Evolutionary conservation across 371 early-diverging fungal genomes (phyloP).

Genomic region (Mortierella sp.): DNA sequence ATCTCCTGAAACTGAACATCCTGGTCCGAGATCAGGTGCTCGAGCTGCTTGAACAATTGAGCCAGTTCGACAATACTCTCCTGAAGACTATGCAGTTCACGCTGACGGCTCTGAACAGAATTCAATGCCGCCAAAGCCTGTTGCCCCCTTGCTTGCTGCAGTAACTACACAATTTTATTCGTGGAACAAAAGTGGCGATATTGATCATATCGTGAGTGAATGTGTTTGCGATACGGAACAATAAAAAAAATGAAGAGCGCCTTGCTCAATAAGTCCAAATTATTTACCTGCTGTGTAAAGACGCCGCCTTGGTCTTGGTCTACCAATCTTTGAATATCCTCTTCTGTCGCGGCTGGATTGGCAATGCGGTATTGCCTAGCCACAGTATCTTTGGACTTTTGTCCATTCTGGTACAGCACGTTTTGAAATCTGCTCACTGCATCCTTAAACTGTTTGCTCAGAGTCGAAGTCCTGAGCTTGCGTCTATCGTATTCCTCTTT

Average conservation of each 20-base stretch:
- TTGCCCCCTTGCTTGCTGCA: constrained; percentile 44
- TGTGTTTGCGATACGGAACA: no score
- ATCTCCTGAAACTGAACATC: constrained; percentile 40
- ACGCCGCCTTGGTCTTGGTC: constrained; percentile 30
- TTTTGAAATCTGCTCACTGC: constrained; percentile 38
- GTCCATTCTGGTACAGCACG: constrained; percentile 41
- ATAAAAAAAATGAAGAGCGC: no score
- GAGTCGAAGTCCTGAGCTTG: constrained; percentile 44
- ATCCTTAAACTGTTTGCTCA: constrained; percentile 47
- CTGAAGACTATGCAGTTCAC: constrained; percentile 33
- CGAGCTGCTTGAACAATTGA: constrained; percentile 34
- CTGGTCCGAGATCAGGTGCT: constrained; percentile 43
- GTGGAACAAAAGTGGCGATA: neutral
- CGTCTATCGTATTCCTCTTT: constrained; percentile 44
- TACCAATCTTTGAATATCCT: constrained; percentile 26
- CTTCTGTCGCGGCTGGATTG: constrained; percentile 40
- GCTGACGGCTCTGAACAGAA: constrained; percentile 42
- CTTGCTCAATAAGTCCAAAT: no score
- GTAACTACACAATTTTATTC: constrained; percentile 5
- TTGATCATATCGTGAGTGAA: no score
- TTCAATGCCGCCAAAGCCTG: constrained; percentile 38
- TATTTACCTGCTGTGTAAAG: constrained; percentile 45
- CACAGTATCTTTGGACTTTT: constrained; percentile 44
- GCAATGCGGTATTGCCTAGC: constrained; percentile 44
- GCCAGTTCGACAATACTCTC: constrained; percentile 39